Evolutionary conservation across 2,329 filamentous ascomycete species (phyloP).

Genomic region (Rhexocercosporidium sp.): DNA sequence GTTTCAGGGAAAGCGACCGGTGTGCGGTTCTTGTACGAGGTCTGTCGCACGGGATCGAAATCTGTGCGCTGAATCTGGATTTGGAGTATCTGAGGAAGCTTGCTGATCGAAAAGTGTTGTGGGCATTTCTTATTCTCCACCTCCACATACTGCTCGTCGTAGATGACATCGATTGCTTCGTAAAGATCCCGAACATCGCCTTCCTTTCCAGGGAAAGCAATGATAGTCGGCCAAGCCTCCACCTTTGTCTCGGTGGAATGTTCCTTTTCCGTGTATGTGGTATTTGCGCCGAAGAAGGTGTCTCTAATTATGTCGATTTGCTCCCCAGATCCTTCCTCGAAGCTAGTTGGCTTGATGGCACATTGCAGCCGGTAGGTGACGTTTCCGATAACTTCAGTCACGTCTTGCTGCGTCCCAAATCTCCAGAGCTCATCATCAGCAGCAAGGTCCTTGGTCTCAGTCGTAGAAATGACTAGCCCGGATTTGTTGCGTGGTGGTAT

Average conservation of each 20-base stretch:
- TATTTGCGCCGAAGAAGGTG: conserved; percentile 66
- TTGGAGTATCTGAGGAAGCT: conserved; percentile 84
- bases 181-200: conserved; percentile 69
- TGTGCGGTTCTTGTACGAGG: conserved; percentile 74
- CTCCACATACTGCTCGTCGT: conserved; percentile 78
- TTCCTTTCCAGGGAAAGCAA: conserved; percentile 58
- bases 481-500: conserved; percentile 44
- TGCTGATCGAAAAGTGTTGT: conserved; percentile 73
- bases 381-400: conserved; percentile 93
- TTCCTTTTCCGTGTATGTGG: conserved; percentile 63
- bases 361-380: conserved; percentile 90
- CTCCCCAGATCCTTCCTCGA: conserved; percentile 69
- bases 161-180: conserved; percentile 82
- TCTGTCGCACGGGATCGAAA: conserved; percentile 65
- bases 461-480: conserved; percentile 39
- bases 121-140: conserved; percentile 63
- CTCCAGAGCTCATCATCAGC: conserved; percentile 42
- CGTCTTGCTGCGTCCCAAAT: conserved; percentile 76
- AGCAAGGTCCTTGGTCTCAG: conserved; percentile 35
- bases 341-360: conserved; percentile 75
- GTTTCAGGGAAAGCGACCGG: conserved; percentile 80
- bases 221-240: conserved; percentile 57
- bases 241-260: conserved; percentile 48
- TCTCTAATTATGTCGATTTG: conserved; percentile 83
- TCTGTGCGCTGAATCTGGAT: conserved; percentile 86